These are phyloP conservation scores for Pseudogymnoascus sp. DNA, from an alignment of 2,329 filamentous ascomycete genomes.

Conservation along the genomic window DNA sequence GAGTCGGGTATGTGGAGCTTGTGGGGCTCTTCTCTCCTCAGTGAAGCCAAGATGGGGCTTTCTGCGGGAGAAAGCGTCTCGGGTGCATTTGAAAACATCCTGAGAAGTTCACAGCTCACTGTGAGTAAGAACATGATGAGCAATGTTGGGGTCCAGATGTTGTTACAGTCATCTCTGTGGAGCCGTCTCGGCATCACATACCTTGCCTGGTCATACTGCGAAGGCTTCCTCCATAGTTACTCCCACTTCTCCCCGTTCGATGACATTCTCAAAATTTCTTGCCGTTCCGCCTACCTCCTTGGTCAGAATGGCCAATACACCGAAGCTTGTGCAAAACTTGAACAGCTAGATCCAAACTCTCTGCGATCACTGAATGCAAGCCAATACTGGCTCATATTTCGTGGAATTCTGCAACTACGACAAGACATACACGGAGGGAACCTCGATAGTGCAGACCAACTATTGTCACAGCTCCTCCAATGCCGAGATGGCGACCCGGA, in stretches of 20 bases:
- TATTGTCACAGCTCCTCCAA: constrained; percentile 48
- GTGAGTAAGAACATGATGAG: constrained; percentile 66
- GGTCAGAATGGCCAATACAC: constrained; percentile 62
- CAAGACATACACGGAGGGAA: constrained; percentile 53
- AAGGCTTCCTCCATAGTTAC: constrained; percentile 71
- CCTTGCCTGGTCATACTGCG: constrained; percentile 52
- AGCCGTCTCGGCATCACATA: constrained; percentile 59
- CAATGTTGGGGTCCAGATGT: constrained; percentile 65
- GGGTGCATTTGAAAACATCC: constrained; percentile 64
- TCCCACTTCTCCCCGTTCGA: constrained; percentile 57
- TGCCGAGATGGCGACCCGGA: constrained; percentile 39
- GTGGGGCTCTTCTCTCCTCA: constrained; percentile 73
- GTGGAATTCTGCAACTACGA: constrained; percentile 57
- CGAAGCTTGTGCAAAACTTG: constrained; percentile 54
- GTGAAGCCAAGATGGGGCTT: constrained; percentile 74
- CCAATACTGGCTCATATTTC: constrained; percentile 63
- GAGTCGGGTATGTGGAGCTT: constrained; percentile 81
- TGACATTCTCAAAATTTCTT: constrained; percentile 68
- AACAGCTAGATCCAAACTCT: constrained; percentile 50
- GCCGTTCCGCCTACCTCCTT: constrained; percentile 60
- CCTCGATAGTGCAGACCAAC: constrained; percentile 45
- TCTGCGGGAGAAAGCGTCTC: constrained; percentile 59
- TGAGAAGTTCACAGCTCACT: constrained; percentile 75
- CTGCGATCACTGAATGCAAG: constrained; percentile 69
- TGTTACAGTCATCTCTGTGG: constrained; percentile 67